These are phyloP conservation scores for Flaveria sonorensis DNA, from an alignment of 129 eudicot genomes.

Conservation along the genomic window DNA sequence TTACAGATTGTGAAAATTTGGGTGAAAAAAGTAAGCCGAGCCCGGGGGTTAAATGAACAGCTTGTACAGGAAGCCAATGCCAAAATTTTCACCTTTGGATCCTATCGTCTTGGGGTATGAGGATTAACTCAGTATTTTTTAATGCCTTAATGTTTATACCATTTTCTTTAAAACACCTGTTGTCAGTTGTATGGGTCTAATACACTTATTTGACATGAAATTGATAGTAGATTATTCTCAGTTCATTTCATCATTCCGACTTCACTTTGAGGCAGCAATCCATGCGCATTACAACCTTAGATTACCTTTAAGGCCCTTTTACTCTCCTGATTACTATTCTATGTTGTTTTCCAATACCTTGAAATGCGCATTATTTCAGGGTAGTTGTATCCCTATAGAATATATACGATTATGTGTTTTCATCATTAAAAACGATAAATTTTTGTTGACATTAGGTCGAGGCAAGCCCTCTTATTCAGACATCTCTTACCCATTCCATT, in stretches of 20 bases:
- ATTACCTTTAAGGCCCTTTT: neutral
- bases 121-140: neutral
- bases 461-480: neutral
- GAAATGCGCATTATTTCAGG: neutral
- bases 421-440: neutral
- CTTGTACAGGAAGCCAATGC: constrained; percentile 95
- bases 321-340: neutral
- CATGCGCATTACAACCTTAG: neutral
- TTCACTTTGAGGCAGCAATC: neutral
- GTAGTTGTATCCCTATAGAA: neutral
- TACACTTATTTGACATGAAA: no score
- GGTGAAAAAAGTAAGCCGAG: constrained; percentile 85
- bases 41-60: constrained; percentile 79
- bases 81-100: constrained; percentile 94
- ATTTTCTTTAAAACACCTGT: no score
- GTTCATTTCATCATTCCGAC: neutral
- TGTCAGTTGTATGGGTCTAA: no score
- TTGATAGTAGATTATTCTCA: neutral
- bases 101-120: constrained; percentile 88
- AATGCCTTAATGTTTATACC: neutral
- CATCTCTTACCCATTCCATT: neutral
- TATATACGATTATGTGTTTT: no score
- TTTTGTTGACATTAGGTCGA: neutral
- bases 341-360: neutral
- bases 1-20: constrained; percentile 81